phyloP scores from a whole-genome alignment of 768 basidiomycete species.

The Fomitopsis serialis region DNA sequence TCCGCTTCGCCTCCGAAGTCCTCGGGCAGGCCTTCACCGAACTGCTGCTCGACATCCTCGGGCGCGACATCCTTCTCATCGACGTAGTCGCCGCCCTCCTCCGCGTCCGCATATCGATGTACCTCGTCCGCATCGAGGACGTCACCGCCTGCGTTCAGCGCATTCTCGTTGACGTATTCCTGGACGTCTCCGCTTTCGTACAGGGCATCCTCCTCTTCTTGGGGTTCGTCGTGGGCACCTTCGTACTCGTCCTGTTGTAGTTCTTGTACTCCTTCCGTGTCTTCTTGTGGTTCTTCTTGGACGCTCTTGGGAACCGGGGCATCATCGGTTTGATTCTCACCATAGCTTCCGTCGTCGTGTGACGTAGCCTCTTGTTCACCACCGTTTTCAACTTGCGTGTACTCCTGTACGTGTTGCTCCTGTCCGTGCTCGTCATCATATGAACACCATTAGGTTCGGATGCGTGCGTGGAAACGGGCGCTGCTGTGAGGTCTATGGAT shows the following conservation, averaged over 20 bases:
- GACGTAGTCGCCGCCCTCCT: conserved; percentile 29
- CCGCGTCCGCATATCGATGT: conserved; percentile 24
- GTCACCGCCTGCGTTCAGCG: neutral
- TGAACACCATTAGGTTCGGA: neutral
- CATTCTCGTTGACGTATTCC: neutral
- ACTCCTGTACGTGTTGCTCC: neutral
- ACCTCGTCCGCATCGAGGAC: conserved; percentile 25
- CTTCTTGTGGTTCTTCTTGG: neutral
- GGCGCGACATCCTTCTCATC: conserved; percentile 23
- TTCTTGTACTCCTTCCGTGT: conserved; percentile 3
- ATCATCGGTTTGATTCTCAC: neutral
- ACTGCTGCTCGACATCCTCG: conserved; percentile 31
- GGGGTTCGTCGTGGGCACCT: conserved; percentile 9
- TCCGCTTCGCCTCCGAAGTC: conserved; percentile 34
- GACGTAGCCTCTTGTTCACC: neutral
- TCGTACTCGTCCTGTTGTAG: neutral
- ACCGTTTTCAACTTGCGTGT: neutral
- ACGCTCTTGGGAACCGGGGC: neutral
- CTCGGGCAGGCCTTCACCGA: conserved; percentile 30
- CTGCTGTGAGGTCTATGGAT: too few species aligned
- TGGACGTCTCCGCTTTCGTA: conserved; percentile 6
- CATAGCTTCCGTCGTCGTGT: neutral
- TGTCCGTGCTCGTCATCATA: neutral
- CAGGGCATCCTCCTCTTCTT: conserved; percentile 2
- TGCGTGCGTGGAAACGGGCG: neutral